Evolutionary conservation across 257 asterid species (phyloP), one percentile per base, ranked within the genome.

Genomic region (Ophiorrhiza pumila): DNA sequence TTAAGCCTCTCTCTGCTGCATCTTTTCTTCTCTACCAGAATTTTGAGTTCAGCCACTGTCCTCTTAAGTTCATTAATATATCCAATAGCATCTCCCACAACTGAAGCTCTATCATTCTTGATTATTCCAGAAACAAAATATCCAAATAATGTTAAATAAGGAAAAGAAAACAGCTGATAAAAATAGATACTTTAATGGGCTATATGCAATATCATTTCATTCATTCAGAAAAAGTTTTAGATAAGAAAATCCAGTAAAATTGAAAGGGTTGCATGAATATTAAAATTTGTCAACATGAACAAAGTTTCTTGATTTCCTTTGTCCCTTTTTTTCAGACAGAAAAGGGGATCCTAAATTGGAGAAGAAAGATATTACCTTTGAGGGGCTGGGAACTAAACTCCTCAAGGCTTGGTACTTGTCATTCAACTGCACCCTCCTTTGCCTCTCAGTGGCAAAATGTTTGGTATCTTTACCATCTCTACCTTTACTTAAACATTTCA

Each of bases 371-470:
- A 5, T 18, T 86, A 92, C 99, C 97, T 94, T 94, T 13, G 88
- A 76, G 52, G 97, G 96, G 58, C 79, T 83, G 3, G 98, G 96
- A 32, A 90, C 79, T 77, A 94, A 68, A 43, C 59, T 72, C 60
- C 87, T 84, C 64, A 94, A 72, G 75, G 91, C 90, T 23, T 77
- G 34, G 72, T 47, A 90, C 75, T 90, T 90, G 77, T 82, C 92
- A 76, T 83, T 91, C 76, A 88, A 60, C 25, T 86, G 87, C 14
- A 85, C 89, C 79, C 98, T 90, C 72, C 97, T 83, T 60, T 91
- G 89, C 83, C 81, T 91, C 78, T 90, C 99, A 27, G 99, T 91
- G 31, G 93, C 75, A 57, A 68, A 88, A 73, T 89, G 96, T 76
- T 95, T 88, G 11, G 83, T 79, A 29, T 79, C 89, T 68, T 87